Evolutionary conservation across 177 flowering plant species (phyloP).

Genomic region (Vitis hybrid): DNA sequence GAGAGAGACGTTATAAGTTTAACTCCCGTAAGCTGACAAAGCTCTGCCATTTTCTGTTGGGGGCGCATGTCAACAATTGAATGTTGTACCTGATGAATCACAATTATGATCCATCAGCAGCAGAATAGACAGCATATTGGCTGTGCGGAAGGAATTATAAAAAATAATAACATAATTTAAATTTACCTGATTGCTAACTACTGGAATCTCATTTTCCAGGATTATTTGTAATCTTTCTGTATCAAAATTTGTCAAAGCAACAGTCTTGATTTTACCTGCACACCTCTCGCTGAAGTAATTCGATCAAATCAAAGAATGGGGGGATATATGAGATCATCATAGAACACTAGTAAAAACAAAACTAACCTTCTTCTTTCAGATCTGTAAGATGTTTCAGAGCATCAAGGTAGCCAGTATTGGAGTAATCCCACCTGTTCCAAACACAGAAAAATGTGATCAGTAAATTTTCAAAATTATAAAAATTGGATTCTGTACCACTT

Average conservation of each 20-base stretch:
- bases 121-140: neutral
- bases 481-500: neutral
- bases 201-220: conserved; percentile 85
- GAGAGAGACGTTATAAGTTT: conserved; percentile 90
- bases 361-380: conserved; percentile 88
- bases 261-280: conserved; percentile 95
- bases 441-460: neutral
- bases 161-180: neutral
- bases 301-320: conserved; percentile 20
- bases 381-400: conserved; percentile 96
- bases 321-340: neutral
- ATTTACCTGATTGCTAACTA: conserved; percentile 94
- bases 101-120: conserved; percentile 11
- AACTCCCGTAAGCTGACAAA: conserved; percentile 91
- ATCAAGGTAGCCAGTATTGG: conserved; percentile 93
- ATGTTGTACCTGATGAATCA: conserved; percentile 79
- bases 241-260: conserved; percentile 96
- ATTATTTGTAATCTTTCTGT: conserved; percentile 86
- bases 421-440: conserved; percentile 91
- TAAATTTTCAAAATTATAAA: neutral
- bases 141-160: neutral
- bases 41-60: conserved; percentile 94
- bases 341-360: conserved; percentile 1
- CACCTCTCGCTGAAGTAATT: conserved; percentile 23
- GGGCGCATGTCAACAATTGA: conserved; percentile 99